Conservation (phyloP, 257 asterid genomes). For the Solanum dulcamara region DNA sequence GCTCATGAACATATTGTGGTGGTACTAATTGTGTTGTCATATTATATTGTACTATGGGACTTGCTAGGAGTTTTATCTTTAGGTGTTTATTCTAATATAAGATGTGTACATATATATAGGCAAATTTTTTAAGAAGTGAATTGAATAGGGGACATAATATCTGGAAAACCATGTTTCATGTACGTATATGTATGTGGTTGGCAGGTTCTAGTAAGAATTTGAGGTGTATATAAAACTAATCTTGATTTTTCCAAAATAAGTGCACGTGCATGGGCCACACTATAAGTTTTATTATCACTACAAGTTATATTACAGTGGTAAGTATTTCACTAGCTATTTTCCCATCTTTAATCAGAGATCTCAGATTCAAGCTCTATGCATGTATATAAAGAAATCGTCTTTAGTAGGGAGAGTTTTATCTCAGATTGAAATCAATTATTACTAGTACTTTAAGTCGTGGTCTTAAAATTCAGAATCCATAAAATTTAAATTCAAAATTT, state of each 20-base stretch:
- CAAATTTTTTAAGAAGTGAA: background rate
- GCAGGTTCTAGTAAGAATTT: background rate
- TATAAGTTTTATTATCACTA: background rate
- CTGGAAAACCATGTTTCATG: background rate
- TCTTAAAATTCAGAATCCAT: too few relatives aligned
- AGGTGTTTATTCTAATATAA: background rate
- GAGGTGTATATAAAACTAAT: background rate
- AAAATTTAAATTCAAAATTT: too few relatives aligned
- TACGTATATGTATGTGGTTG: background rate
- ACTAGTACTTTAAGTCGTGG: too few relatives aligned
- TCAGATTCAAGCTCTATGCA: fast-evolving
- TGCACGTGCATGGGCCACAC: background rate
- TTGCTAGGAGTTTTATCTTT: background rate
- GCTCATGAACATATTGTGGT: background rate
- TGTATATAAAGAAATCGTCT: too few relatives aligned
- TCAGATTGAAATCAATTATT: too few relatives aligned
- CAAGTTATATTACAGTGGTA: background rate
- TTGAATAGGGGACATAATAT: background rate
- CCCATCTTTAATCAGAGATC: too few relatives aligned
- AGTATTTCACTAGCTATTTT: too few relatives aligned
- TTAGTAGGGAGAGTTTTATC: too few relatives aligned
- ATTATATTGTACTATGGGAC: background rate
- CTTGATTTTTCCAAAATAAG: background rate
- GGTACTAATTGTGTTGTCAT: background rate
- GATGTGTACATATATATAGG: background rate